A percentile compares a stretch with the other conserved stretches of the same genome.
Evolutionary conservation across 805 yeast genomes (phyloP).

Genomic region (Hanseniaspora clermontiae): DNA sequence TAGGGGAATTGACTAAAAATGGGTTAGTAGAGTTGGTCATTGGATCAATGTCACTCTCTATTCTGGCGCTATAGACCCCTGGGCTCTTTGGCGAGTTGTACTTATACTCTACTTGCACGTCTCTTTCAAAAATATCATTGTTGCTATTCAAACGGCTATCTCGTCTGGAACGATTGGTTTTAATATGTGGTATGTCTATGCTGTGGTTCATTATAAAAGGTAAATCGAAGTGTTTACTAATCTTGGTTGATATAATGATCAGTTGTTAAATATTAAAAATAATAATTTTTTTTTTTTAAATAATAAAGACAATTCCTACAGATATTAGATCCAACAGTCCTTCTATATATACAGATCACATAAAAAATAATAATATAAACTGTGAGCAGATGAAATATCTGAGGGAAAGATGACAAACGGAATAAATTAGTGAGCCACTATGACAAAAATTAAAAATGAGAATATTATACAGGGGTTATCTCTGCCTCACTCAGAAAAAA

Average conservation of each 20-base stretch:
- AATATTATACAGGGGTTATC: not conserved
- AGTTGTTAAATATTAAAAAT: no score
- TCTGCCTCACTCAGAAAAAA: not conserved
- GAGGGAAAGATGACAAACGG: not conserved
- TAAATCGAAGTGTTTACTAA: not conserved
- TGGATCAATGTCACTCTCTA: not conserved
- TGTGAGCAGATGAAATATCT: no score
- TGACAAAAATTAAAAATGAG: not conserved
- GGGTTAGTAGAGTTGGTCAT: not conserved
- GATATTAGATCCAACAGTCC: not conserved
- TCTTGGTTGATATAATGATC: not conserved
- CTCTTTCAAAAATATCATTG: constrained; percentile 12
- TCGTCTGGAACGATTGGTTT: not conserved
- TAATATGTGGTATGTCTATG: not conserved
- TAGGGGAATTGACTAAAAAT: not conserved
- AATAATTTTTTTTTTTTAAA: no score
- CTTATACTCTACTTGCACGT: constrained; percentile 1
- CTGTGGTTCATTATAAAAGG: not conserved
- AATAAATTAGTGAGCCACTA: no score
- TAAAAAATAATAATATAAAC: no score
- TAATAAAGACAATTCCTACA: no score
- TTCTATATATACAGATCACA: not conserved
- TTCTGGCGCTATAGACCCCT: no score
- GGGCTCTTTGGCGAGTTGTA: not conserved
- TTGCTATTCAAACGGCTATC: not conserved